Base-by-base conservation (phyloP, 495 filamentous ascomycete genomes). In the Tetracladium marchalianum region DNA sequence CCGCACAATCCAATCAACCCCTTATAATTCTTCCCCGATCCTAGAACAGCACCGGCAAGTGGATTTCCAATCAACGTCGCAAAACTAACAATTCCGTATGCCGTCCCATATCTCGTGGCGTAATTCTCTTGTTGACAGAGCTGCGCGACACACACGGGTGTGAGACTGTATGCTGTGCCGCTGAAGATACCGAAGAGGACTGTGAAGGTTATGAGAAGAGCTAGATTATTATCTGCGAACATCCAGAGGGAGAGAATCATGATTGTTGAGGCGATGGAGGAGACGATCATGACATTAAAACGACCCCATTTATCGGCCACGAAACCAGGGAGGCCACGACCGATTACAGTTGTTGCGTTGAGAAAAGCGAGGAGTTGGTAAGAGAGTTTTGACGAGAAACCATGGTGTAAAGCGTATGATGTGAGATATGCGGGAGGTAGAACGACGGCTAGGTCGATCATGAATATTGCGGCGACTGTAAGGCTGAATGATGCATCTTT, bases 81-180 rank as follows among this genome's bases (percentile, higher is more conserved):
- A 60, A 95, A 85, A 51, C 82, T 85, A 16, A 90, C 89, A 32
- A 93, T 72, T 46, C 87, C 89, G 63, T 93, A 90, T 45, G 81
- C 80, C 1, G 89, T 90, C 11, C 87, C 83, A 54, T 82, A 92
- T 53, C 84, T 88, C 38, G 84, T 70, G 4, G 90, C 90, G 53
- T 92, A 95, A 44, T 89, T 71, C 41, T 86, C 75, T 4, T 86
- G 83, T 36, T 82, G 79, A 64, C 89, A 95, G 11, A 95, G 73
- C 68, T 94, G 87, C 9, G 87, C 87, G 12, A 97, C 75, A 56
- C 88, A 95, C 2, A 95, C 90, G 0, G 90, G 89, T 1, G 85
- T 84, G 41, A 97, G 61, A 16, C 80, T 81, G 49, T 96, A 84
- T 51, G 90, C 90, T 41, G 78, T 81, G 5, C 90, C 90, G 27